Base-by-base conservation (phyloP, 108 stramenopile genomes). In the Nannochloropsis salina region DNA sequence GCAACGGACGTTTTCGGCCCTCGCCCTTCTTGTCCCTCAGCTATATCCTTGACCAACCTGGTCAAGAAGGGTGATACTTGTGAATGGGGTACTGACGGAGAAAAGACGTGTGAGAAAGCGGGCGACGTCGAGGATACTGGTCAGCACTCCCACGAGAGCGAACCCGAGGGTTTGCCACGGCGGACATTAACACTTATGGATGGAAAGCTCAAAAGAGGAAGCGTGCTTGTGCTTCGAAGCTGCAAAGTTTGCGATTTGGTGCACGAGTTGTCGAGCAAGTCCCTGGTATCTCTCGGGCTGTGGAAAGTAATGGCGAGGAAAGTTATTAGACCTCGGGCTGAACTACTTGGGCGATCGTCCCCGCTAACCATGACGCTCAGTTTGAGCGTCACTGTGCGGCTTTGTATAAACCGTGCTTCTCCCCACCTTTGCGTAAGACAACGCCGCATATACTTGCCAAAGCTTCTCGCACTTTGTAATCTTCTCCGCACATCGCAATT, bases 21-120 rank as follows among this genome's bases (percentile, higher is more conserved):
- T n/a, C n/a, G 20, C n/a, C 20, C 61, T 74, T 15, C 61, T n/a
- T 4, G 20, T 74, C 20, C 61, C 5, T 74, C 61, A n/a, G 61
- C 61, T n/a, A n/a, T n/a, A 74, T n/a, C 61, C n/a, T 74, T 74
- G 61, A 74, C 61, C 6, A 74, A n/a, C 61, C 61, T 74, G 20
- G 61, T 74, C 61, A 3, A 8, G 61, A 74, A 1, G 5, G 61
- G 61, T 15, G 61, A 74, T 74, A 2, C 2, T 15, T 74, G 61
- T n/a, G 61, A 74, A n/a, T 74, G 61, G 61, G 61, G 4, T 15
- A 4, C 61, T n/a, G 61, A 1, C 20, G 61, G n/a, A n/a, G 61
- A 74, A n/a, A 74, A 8, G 4, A 74, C 61, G 31, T 31, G 31
- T 31, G 1, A 31, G 31, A 31, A 31, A 6, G 61, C 61, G 6